A percentile compares a stretch with the other conserved stretches of the same genome.
Evolutionary conservation across 2,329 filamentous ascomycete genomes (phyloP).

Genomic region (Verticillium longisporum): DNA sequence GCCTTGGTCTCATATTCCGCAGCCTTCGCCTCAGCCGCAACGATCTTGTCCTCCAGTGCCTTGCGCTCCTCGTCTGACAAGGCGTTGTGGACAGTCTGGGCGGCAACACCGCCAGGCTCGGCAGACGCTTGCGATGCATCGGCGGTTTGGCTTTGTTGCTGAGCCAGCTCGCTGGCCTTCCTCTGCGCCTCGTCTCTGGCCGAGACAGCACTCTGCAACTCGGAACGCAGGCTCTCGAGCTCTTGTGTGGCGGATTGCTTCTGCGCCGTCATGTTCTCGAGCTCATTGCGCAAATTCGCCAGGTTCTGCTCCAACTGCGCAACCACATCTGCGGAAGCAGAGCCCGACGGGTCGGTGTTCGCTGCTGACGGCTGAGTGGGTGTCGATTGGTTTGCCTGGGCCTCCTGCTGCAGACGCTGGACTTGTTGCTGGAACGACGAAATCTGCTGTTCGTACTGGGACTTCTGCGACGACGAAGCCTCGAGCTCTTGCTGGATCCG

Average conservation of each 20-base stretch:
- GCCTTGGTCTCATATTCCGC: conserved; percentile 54
- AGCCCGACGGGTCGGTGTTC: conserved; percentile 26
- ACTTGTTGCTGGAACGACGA: conserved; percentile 34
- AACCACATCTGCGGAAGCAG: conserved; percentile 38
- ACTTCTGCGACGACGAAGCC: conserved; percentile 21
- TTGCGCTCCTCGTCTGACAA: conserved; percentile 53
- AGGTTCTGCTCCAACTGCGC: conserved; percentile 43
- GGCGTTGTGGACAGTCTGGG: conserved; percentile 13
- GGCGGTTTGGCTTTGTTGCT: conserved; percentile 11
- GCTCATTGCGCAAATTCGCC: conserved; percentile 45
- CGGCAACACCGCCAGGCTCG: neutral
- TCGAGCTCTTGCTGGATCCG: conserved; percentile 31
- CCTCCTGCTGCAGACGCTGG: conserved; percentile 28
- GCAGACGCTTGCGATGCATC: conserved; percentile 12
- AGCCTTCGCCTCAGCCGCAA: conserved; percentile 23
- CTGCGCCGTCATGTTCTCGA: conserved; percentile 59
- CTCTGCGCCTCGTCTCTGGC: conserved; percentile 57
- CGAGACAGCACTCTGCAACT: conserved; percentile 55
- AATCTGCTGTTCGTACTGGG: conserved; percentile 34
- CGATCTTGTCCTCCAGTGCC: conserved; percentile 49
- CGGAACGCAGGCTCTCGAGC: conserved; percentile 43
- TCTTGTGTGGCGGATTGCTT: conserved; percentile 63
- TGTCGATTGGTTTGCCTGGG: conserved; percentile 27
- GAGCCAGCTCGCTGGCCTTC: conserved; percentile 22
- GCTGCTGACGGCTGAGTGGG: conserved; percentile 23